These are phyloP conservation scores for Peribolospora baueri DNA, from an alignment of 768 basidiomycete species.

Conservation along the genomic window DNA sequence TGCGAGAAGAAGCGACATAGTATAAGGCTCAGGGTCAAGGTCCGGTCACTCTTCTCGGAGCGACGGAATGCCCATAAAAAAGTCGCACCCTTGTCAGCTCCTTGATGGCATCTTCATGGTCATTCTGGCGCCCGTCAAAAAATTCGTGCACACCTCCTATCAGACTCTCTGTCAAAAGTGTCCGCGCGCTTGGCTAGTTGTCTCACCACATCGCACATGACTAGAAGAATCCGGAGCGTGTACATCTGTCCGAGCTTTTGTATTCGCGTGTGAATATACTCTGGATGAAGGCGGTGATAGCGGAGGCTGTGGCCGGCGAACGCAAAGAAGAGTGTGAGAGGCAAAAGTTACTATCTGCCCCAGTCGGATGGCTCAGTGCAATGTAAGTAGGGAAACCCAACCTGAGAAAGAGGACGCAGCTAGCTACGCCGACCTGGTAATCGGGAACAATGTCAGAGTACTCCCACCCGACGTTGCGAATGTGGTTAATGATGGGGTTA, in stretches of 20 bases:
- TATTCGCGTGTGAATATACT: slow-evolving; percentile 80
- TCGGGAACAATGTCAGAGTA: slow-evolving; percentile 83
- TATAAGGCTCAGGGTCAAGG: not conserved
- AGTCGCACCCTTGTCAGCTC: slow-evolving; percentile 59
- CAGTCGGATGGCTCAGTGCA: not conserved
- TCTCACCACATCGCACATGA: slow-evolving; percentile 76
- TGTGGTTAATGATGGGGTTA: slow-evolving; percentile 67
- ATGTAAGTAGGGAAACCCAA: slow-evolving; percentile 13
- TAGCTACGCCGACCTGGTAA: slow-evolving; percentile 85
- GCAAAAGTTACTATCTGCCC: not conserved
- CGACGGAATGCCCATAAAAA: not conserved
- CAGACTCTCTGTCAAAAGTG: too few species aligned
- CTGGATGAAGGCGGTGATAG: slow-evolving; percentile 90
- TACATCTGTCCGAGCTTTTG: slow-evolving; percentile 61
- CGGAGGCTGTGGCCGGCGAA: slow-evolving; percentile 33
- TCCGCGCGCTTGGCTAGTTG: not conserved
- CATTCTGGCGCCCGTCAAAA: slow-evolving; percentile 30
- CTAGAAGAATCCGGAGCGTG: slow-evolving; percentile 56
- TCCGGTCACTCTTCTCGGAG: too few species aligned
- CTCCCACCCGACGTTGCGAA: slow-evolving; percentile 75
- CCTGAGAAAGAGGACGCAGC: slow-evolving; percentile 81
- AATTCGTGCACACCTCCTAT: not conserved
- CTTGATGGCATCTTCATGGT: slow-evolving; percentile 72
- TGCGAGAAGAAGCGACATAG: slow-evolving; percentile 1
- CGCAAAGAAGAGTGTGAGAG: not conserved